Conservation (phyloP, 2,329 filamentous ascomycete genomes). For the Hypomyces rosellus region DNA sequence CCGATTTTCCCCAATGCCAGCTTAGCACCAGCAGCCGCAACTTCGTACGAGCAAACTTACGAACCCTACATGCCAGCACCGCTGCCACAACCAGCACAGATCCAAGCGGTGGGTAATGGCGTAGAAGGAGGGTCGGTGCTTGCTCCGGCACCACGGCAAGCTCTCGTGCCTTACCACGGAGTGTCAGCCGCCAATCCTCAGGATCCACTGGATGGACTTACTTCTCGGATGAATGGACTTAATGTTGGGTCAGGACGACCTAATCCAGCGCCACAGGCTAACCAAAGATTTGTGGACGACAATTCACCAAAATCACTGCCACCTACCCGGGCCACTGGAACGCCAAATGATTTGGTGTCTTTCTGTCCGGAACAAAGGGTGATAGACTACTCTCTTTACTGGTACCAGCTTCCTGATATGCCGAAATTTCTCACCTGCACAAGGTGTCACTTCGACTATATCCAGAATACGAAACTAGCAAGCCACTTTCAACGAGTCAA, state of each 20-base stretch:
- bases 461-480: constrained; percentile 25
- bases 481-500: constrained; percentile 22
- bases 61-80: background rate
- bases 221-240: constrained; percentile 4
- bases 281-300: background rate
- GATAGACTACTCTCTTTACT: constrained; percentile 25
- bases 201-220: constrained; percentile 1
- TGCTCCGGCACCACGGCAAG: too few species aligned
- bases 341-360: constrained; percentile 17
- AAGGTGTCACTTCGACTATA: constrained; percentile 33
- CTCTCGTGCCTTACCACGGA: background rate
- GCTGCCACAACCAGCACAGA: background rate
- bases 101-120: too few species aligned
- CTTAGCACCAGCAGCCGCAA: too few species aligned
- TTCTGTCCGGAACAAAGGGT: constrained; percentile 24
- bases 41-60: background rate
- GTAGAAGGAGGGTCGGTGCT: too few species aligned
- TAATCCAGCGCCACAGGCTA: background rate
- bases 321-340: constrained; percentile 14
- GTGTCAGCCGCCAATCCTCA: background rate
- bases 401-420: constrained; percentile 23
- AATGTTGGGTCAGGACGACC: background rate
- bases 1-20: background rate
- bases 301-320: constrained; percentile 1
- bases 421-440: constrained; percentile 34